Conservation (phyloP, 2,329 filamentous ascomycete genomes). For the Neofusicoccum sp. region DNA sequence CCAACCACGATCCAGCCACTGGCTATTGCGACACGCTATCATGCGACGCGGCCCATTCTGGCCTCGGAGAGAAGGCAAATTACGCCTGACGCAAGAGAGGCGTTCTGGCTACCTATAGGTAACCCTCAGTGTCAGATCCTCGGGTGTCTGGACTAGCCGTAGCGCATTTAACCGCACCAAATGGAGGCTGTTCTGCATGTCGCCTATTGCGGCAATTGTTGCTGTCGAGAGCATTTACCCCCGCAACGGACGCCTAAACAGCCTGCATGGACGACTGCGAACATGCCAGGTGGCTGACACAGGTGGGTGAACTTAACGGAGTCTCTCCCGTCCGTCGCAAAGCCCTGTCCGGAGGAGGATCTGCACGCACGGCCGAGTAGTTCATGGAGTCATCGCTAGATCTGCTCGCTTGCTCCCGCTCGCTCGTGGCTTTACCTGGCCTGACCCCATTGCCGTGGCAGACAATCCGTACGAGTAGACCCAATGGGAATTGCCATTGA, state of each 20-base stretch:
- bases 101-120: too few relatives aligned
- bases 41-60: not conserved
- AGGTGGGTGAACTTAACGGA: not conserved
- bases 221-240: not conserved
- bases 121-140: too few relatives aligned
- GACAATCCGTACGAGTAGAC: not conserved
- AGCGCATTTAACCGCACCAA: not conserved
- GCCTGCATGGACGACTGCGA: not conserved
- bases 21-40: not conserved
- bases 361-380: not conserved
- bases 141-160: too few relatives aligned
- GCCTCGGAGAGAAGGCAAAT: not conserved
- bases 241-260: not conserved
- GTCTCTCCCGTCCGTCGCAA: not conserved
- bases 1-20: not conserved
- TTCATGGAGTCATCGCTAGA: not conserved
- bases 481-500: not conserved
- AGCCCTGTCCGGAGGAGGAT: not conserved
- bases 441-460: not conserved
- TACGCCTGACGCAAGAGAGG: not conserved
- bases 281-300: not conserved
- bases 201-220: not conserved
- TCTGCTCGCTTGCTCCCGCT: not conserved
- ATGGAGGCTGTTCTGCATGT: not conserved
- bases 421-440: not conserved